Evolutionary conservation across 192 early-diverging fungal species (phyloP).

Genomic region (Thamnidium elegans): DNA sequence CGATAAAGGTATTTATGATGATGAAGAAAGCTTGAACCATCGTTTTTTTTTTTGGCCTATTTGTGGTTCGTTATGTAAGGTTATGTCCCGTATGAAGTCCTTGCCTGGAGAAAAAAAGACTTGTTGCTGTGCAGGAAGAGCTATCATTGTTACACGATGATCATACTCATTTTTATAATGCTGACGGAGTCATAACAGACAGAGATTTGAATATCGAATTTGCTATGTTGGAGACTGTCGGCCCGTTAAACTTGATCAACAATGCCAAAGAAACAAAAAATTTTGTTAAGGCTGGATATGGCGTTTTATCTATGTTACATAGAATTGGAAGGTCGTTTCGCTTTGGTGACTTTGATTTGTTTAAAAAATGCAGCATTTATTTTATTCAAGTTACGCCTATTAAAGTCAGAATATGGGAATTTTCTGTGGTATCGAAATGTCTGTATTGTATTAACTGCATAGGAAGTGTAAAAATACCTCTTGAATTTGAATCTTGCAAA

Average conservation of each 20-base stretch:
- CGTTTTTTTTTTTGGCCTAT: no score
- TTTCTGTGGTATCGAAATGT: no score
- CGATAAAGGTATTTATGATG: no score
- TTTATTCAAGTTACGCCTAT: conserved; percentile 12
- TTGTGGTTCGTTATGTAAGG: no score
- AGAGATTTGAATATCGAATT: conserved; percentile 3
- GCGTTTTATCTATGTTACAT: conserved; percentile 3
- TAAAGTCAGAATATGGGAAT: no score
- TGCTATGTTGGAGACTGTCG: conserved; percentile 9
- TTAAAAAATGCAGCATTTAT: conserved; percentile 7
- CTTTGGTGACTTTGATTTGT: conserved; percentile 12
- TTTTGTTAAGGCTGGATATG: conserved; percentile 15
- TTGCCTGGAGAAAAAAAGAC: no score
- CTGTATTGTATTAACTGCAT: no score
- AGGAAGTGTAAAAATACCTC: no score
- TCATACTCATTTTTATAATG: conserved; percentile 2
- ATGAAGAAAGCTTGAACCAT: no score
- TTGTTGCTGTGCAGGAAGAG: no score
- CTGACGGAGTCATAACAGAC: conserved; percentile 9
- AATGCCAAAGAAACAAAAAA: conserved; percentile 9
- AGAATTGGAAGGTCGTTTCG: background rate
- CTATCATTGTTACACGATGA: conserved; percentile 6
- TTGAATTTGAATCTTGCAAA: no score
- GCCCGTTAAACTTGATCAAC: background rate
- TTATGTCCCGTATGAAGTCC: no score